Evolutionary conservation across 305 asterid species (phyloP).

Genomic region (Nicotiana rustica): DNA sequence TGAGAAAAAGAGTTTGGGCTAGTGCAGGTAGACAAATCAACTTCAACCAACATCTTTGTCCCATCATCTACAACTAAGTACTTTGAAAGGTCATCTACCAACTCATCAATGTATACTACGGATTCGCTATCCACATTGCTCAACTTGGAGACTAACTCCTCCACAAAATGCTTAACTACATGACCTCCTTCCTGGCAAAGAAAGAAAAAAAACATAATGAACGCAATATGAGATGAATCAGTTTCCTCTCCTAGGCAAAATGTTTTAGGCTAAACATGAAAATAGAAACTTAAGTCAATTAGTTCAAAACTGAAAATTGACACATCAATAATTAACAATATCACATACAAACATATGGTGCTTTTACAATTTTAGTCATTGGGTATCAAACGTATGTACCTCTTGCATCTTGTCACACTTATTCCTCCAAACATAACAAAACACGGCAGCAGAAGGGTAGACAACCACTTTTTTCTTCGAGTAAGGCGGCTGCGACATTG

Average conservation of each 20-base stretch:
- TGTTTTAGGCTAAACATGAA: not conserved
- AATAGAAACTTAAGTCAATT: not conserved
- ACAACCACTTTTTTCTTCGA: not conserved
- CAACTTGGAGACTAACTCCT: not conserved
- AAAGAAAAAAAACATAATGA: not conserved
- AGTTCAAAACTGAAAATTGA: not conserved
- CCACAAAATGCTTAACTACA: not conserved
- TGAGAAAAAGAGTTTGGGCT: not conserved
- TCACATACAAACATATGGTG: not conserved
- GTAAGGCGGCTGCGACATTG: not conserved
- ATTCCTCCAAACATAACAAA: not conserved
- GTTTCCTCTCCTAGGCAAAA: not conserved
- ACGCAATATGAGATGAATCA: not conserved
- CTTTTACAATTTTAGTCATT: no score
- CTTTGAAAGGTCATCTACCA: not conserved
- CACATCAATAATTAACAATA: not conserved
- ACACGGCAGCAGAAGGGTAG: not conserved
- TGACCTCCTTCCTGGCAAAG: not conserved
- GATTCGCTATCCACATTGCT: not conserved
- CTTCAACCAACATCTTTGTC: not conserved
- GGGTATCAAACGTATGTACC: not conserved
- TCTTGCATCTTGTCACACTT: not conserved
- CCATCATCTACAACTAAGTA: not conserved
- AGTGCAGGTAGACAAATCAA: not conserved
- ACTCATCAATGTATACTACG: not conserved